Conservation (phyloP, 306 rosid species). For the Sicyos baderoa region DNA sequence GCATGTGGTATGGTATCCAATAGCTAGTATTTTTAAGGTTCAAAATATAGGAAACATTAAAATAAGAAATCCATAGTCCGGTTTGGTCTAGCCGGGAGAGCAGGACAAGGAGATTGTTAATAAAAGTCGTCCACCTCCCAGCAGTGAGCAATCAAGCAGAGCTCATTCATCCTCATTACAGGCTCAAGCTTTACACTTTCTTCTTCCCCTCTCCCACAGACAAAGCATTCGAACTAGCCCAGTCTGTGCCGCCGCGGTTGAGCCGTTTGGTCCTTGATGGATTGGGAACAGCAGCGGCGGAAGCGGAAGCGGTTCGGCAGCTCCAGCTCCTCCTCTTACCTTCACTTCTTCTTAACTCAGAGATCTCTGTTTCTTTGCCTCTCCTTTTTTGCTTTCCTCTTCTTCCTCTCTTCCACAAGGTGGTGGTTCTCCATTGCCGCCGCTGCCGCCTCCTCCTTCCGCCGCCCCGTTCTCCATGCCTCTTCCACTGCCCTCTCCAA, state of each 20-base stretch:
- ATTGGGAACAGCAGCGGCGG: conserved; percentile 52
- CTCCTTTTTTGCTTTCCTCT: conserved; percentile 43
- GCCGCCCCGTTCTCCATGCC: conserved; percentile 38
- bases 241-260: background rate
- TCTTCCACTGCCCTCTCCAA: conserved; percentile 42
- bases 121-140: background rate
- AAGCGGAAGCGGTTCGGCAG: conserved; percentile 49
- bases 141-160: conserved; percentile 5
- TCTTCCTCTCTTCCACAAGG: conserved; percentile 37
- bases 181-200: background rate
- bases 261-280: conserved; percentile 59
- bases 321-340: conserved; percentile 20
- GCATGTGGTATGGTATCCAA: conserved; percentile 1
- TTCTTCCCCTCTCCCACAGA: no score
- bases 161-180: background rate
- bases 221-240: no score
- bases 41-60: background rate
- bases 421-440: conserved; percentile 28
- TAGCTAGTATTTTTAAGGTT: background rate
- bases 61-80: background rate
- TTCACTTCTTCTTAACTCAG: conserved; percentile 21
- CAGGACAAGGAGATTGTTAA: no score
- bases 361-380: conserved; percentile 57
- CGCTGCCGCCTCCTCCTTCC: conserved; percentile 31
- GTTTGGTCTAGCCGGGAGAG: no score